These are phyloP conservation scores for Cystodermella granulosa DNA, from an alignment of 1,284 basidiomycete genomes.

Conservation along the genomic window DNA sequence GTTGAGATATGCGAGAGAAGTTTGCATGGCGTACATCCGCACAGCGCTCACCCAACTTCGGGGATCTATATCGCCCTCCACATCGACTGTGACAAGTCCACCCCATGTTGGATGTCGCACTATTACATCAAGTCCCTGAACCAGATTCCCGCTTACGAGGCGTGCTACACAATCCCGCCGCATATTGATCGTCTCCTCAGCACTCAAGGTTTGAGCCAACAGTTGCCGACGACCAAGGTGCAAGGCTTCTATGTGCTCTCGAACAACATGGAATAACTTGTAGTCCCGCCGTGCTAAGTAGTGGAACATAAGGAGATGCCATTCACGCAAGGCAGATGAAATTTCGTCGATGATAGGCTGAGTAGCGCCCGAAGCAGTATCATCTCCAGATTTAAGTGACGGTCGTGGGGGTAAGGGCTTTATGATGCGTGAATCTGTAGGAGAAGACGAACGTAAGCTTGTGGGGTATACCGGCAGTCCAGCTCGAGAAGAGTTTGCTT, in stretches of 20 bases:
- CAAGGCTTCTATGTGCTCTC: conserved; percentile 86
- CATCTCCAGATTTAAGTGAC: conserved; percentile 87
- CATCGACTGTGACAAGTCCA: conserved; percentile 79
- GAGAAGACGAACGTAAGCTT: conserved; percentile 60
- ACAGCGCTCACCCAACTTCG: conserved; percentile 81
- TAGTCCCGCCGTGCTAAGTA: conserved; percentile 89
- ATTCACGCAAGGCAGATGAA: conserved; percentile 91
- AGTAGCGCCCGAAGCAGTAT: conserved; percentile 72
- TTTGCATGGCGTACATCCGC: conserved; percentile 85
- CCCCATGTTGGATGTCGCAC: conserved; percentile 92
- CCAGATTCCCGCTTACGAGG: conserved; percentile 86
- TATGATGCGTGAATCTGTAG: conserved; percentile 56
- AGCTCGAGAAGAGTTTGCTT: conserved; percentile 64
- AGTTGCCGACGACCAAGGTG: conserved; percentile 87
- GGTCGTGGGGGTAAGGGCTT: conserved; percentile 89
- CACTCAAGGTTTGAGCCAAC: conserved; percentile 81
- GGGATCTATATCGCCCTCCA: conserved; percentile 68
- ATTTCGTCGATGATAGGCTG: conserved; percentile 97
- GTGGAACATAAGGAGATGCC: conserved; percentile 87
- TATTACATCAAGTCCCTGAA: conserved; percentile 90
- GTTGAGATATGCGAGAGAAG: conserved; percentile 76
- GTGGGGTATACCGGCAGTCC: conserved; percentile 64
- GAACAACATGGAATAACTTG: conserved; percentile 80
- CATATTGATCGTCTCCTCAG: conserved; percentile 80
- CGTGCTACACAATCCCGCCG: conserved; percentile 83